Percentiles rank a stretch among this genome's conserved stretches.
Conservation (phyloP, 345 rosid species). For the Luvunga scandens region DNA sequence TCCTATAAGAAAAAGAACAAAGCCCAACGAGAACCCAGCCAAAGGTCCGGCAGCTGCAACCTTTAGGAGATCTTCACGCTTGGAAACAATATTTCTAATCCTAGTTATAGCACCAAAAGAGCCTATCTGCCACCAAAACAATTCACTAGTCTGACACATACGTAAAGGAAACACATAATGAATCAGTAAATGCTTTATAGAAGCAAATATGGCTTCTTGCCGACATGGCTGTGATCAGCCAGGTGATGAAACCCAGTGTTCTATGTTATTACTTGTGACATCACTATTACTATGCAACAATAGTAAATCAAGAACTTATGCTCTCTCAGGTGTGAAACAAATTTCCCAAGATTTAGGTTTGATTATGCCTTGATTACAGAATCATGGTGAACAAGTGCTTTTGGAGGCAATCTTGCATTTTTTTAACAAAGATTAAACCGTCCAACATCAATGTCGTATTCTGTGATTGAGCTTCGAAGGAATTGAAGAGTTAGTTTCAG, state of each 20-base stretch:
- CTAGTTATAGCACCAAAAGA: constrained; percentile 96
- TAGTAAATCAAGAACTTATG: neutral
- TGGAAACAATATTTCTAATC: constrained; percentile 70
- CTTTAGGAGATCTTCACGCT: constrained; percentile 88
- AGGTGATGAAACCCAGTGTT: neutral
- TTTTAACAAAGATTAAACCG: neutral
- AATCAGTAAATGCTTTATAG: neutral
- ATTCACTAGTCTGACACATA: constrained; percentile 27
- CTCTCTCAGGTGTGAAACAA: neutral
- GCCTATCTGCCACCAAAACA: constrained; percentile 87
- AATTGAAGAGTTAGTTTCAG: neutral
- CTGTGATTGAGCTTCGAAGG: neutral
- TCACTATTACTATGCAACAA: neutral
- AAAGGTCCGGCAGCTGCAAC: constrained; percentile 92
- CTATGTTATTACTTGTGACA: neutral
- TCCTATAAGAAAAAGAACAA: constrained; percentile 74
- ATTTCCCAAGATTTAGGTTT: neutral
- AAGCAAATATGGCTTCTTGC: neutral
- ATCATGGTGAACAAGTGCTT: neutral
- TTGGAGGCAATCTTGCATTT: neutral
- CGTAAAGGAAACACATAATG: neutral
- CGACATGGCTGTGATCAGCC: neutral
- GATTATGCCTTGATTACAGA: neutral
- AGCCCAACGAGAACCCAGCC: constrained; percentile 85
- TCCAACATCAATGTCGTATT: neutral